A percentile compares a stretch with the other conserved stretches of the same genome.
Evolutionary conservation across 345 rosid genomes (phyloP).

Genomic region (Leavenworthia alabamica): DNA sequence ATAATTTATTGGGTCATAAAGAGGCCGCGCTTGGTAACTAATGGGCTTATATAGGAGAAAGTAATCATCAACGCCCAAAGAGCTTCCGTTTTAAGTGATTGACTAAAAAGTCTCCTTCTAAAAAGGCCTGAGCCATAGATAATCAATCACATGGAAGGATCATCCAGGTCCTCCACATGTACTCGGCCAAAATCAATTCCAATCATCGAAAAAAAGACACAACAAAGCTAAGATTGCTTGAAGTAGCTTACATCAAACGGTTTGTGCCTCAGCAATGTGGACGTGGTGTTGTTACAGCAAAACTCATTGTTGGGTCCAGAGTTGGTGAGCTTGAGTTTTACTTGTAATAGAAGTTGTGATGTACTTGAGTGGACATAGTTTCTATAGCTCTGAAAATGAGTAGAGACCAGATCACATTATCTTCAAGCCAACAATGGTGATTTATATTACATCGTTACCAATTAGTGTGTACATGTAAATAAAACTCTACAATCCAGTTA

Average conservation of each 20-base stretch:
- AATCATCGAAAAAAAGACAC: conserved; percentile 41
- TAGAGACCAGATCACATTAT: no score
- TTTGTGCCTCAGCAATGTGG: conserved; percentile 68
- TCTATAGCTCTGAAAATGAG: no score
- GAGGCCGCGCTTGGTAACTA: background rate
- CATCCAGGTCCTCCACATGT: conserved; percentile 32
- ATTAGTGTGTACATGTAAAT: background rate
- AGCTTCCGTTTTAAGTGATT: conserved; percentile 15
- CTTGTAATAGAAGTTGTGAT: conserved; percentile 22
- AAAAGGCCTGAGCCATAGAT: background rate
- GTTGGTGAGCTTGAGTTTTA: conserved; percentile 34
- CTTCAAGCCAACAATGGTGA: background rate
- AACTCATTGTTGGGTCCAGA: conserved; percentile 71
- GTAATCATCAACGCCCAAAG: conserved; percentile 21
- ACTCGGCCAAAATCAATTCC: conserved; percentile 32
- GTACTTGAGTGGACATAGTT: conserved; percentile 16
- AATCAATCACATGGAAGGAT: conserved; percentile 30
- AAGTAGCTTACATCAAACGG: conserved; percentile 43
- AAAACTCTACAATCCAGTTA: no score
- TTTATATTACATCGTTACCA: background rate
- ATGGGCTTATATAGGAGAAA: conserved; percentile 23
- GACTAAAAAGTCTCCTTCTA: background rate
- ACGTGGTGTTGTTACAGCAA: conserved; percentile 54
- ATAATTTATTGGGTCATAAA: no score
- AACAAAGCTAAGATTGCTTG: conserved; percentile 49